A percentile compares a stretch with the other conserved stretches of the same genome.
Conservation (phyloP, 2,329 filamentous ascomycete species). For the Mycosphaerella arachidis region DNA sequence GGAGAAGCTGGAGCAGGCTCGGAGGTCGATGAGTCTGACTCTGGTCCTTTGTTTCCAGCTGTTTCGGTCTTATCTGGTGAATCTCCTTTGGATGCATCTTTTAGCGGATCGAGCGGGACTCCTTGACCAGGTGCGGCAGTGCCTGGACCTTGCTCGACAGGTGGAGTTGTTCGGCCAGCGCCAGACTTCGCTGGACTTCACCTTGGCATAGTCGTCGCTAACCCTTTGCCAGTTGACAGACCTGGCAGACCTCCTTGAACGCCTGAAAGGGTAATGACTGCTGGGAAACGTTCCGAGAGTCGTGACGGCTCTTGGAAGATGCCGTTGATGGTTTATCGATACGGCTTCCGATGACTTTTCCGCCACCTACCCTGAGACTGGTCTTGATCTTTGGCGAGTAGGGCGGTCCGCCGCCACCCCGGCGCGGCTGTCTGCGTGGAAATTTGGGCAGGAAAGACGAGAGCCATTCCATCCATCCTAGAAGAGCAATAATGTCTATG, state of each 20-base stretch:
- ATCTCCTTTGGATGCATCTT: background rate
- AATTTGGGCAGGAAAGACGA: background rate
- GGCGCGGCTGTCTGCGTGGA: background rate
- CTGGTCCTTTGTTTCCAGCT: background rate
- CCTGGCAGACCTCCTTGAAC: background rate
- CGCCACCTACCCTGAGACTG: no score
- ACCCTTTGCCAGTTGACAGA: background rate
- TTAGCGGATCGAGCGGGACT: background rate
- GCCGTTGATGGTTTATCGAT: background rate
- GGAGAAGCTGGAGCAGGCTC: no score
- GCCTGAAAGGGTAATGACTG: background rate
- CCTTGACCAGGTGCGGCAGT: background rate
- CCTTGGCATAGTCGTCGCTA: background rate
- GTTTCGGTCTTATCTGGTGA: background rate
- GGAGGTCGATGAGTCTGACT: no score
- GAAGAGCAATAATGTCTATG: no score
- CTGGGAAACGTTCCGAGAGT: background rate
- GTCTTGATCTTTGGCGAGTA: background rate
- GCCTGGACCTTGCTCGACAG: background rate
- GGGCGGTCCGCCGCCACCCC: background rate
- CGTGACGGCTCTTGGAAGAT: background rate
- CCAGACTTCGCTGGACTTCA: background rate
- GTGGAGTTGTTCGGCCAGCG: background rate
- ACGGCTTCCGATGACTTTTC: background rate
- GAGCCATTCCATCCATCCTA: background rate